These are phyloP conservation scores for Perkinsus olseni DNA, from an alignment of 169 alveolate species.

Conservation along the genomic window DNA sequence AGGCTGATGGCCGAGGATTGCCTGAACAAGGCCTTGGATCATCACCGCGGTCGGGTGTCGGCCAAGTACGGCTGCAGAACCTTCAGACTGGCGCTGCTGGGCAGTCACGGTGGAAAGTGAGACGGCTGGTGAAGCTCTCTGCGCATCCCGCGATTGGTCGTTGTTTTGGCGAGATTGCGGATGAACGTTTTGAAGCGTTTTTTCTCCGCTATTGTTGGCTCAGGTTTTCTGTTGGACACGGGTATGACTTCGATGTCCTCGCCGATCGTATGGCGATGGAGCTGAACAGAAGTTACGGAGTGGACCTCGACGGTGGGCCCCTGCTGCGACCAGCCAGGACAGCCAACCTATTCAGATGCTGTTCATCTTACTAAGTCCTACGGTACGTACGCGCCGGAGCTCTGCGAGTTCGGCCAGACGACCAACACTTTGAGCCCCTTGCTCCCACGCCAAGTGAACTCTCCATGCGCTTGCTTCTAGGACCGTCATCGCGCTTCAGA, in stretches of 20 bases:
- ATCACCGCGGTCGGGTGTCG: constrained; percentile 27
- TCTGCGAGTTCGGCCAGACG: not conserved
- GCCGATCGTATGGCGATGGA: not conserved
- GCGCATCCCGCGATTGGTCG: too few relatives aligned
- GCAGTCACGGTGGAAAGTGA: not conserved
- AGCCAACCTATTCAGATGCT: not conserved
- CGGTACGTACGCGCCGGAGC: not conserved
- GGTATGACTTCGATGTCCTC: not conserved
- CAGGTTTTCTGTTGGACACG: not conserved
- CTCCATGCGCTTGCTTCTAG: too few relatives aligned
- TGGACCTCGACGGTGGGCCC: not conserved
- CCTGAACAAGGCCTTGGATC: constrained; percentile 39
- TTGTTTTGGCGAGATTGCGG: too few relatives aligned
- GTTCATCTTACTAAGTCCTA: not conserved
- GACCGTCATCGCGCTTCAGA: too few relatives aligned
- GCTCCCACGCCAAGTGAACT: not conserved
- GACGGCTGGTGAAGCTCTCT: too few relatives aligned
- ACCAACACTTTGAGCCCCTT: not conserved
- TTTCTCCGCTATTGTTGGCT: too few relatives aligned
- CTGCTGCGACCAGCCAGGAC: too few relatives aligned
- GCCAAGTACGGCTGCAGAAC: constrained; percentile 23
- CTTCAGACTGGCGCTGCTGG: not conserved
- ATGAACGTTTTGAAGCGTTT: too few relatives aligned
- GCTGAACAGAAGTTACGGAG: not conserved
- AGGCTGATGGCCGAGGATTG: constrained; percentile 83